Conservation (phyloP, 768 basidiomycete species). For the Boletus reticuloceps region DNA sequence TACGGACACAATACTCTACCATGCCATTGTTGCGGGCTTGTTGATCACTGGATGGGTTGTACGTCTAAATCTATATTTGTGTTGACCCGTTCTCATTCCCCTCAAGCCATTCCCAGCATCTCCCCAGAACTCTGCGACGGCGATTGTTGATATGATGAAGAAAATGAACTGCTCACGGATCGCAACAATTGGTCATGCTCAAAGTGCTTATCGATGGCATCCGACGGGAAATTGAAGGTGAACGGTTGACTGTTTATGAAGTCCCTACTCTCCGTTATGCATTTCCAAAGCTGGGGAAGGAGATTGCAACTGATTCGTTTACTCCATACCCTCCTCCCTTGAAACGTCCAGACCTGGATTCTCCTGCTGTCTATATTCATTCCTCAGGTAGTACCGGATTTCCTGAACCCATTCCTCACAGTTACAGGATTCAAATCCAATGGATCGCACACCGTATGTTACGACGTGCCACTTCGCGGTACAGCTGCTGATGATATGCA, state of each 20-base stretch:
- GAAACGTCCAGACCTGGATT: constrained; percentile 26
- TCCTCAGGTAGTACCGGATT: constrained; percentile 52
- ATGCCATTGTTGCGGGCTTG: constrained; percentile 34
- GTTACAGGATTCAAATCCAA: constrained; percentile 32
- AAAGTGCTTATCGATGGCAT: constrained; percentile 10
- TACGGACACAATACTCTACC: constrained; percentile 35
- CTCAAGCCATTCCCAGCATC: constrained; percentile 37
- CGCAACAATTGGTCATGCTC: constrained; percentile 16
- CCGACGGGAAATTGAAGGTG: not conserved
- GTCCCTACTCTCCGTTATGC: constrained; percentile 24
- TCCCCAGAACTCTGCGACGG: constrained; percentile 42
- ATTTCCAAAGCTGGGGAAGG: constrained; percentile 41
- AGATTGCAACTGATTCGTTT: constrained; percentile 21
- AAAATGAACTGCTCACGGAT: constrained; percentile 20
- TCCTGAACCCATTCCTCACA: constrained; percentile 44
- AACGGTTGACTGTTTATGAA: constrained; percentile 12
- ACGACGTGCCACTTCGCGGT: not conserved
- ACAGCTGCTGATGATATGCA: not conserved
- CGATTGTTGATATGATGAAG: constrained; percentile 27
- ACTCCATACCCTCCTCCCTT: constrained; percentile 11
- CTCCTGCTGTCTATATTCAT: constrained; percentile 44
- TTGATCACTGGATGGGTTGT: constrained; percentile 39
- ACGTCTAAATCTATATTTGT: constrained; percentile 26
- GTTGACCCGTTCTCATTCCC: constrained; percentile 18
- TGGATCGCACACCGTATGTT: constrained; percentile 36